A percentile compares a stretch with the other conserved stretches of the same genome.
Evolutionary conservation across 1,284 basidiomycete genomes (phyloP).

Genomic region (Cryptococcus floricola): DNA sequence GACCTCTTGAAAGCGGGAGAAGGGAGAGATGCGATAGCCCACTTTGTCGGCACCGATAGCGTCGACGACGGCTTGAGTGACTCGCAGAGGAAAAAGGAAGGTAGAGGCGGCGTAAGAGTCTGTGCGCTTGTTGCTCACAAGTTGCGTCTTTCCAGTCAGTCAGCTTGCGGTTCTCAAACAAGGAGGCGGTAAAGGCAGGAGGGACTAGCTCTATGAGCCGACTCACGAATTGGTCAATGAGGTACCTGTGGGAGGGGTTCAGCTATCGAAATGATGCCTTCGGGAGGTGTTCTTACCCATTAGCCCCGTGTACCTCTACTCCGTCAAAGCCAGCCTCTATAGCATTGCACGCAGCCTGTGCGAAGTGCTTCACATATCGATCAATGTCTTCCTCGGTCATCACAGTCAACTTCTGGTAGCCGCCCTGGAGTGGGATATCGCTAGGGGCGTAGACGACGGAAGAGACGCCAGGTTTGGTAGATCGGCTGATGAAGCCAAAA

Average conservation of each 20-base stretch:
- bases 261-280: not conserved
- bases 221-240: slow-evolving; percentile 54
- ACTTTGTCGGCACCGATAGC: slow-evolving; percentile 55
- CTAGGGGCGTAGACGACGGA: not conserved
- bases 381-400: slow-evolving; percentile 34
- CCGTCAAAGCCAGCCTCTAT: slow-evolving; percentile 63
- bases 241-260: slow-evolving; percentile 1
- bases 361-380: slow-evolving; percentile 52
- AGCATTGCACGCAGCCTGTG: slow-evolving; percentile 54
- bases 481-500: not conserved
- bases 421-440: slow-evolving; percentile 20
- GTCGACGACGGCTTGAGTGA: slow-evolving; percentile 53
- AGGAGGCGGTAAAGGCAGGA: slow-evolving; percentile 56
- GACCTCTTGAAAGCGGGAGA: slow-evolving; percentile 50
- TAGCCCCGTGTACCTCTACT: slow-evolving; percentile 56
- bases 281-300: slow-evolving; percentile 36
- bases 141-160: slow-evolving; percentile 52
- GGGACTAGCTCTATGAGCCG: not conserved
- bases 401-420: slow-evolving; percentile 13
- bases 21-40: slow-evolving; percentile 58
- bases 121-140: slow-evolving; percentile 54
- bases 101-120: slow-evolving; percentile 60
- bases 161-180: slow-evolving; percentile 24
- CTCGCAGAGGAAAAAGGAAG: slow-evolving; percentile 54
- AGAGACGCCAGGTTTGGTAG: not conserved